Percentiles rank a stretch among this genome's conserved stretches.
Conservation (phyloP, 805 yeast genomes). For the Saccharomycopsis babjevae region DNA sequence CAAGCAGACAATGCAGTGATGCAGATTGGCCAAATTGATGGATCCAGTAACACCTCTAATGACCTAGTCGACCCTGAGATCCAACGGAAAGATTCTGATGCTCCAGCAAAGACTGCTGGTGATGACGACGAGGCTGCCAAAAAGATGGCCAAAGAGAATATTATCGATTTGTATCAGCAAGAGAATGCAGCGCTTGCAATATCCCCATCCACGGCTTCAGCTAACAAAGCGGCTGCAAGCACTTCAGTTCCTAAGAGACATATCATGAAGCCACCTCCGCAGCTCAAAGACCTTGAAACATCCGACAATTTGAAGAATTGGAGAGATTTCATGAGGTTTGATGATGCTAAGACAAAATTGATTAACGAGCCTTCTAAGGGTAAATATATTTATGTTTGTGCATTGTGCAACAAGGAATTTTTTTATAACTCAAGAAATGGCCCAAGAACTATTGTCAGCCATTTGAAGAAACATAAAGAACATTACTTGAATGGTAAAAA, state of each 20-base stretch:
- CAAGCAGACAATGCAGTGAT: background rate
- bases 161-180: background rate
- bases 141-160: background rate
- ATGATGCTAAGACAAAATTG: slow-evolving; percentile 1
- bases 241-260: background rate
- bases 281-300: background rate
- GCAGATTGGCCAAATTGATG: background rate
- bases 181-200: background rate
- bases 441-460: slow-evolving; percentile 16
- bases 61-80: background rate
- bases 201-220: background rate
- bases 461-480: slow-evolving; percentile 8
- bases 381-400: slow-evolving; percentile 15
- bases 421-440: slow-evolving; percentile 16
- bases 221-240: background rate
- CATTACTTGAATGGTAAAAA: background rate
- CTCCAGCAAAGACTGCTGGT: background rate
- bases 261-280: background rate
- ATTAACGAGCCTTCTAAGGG: background rate
- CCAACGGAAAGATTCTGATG: background rate
- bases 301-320: slow-evolving; percentile 12
- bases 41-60: background rate
- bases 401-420: slow-evolving; percentile 15
- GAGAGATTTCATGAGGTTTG: slow-evolving; percentile 13
- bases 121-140: background rate